Evolutionary conservation across 768 basidiomycete genomes (phyloP), one percentile per base, ranked within the genome.

Genomic region (Suillus variegatus): DNA sequence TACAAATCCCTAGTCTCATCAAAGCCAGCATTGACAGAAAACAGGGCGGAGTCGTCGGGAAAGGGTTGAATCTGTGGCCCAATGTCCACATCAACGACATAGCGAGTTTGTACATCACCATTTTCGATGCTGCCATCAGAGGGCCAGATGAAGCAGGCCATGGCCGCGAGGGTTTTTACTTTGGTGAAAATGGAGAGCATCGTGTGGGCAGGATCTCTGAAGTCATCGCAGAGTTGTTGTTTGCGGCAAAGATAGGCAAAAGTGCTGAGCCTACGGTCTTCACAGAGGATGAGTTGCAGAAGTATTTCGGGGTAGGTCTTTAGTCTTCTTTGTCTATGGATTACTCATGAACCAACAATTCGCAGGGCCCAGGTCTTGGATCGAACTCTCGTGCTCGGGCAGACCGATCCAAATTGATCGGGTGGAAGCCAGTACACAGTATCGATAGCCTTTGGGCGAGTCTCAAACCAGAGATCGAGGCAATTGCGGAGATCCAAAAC

Each of bases 11-110:
- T 2, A 28, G 43, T 0, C 70, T 86, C 5, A 81, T 89, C 63
- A 73, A 75, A 14, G 82, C 81, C 0, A 71, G 81, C 28, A 69
- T 88, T 49, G 75, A 70, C 66, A 79, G 88, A 44, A 80, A 80
- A 1, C 80, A 82, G 38, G 87, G 80, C 0, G 87, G 86, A 16
- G 75, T 86, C 69, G 77, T 90, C 4, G 88, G 88, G 0, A 69
- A 80, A 49, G 89, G 90, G 1, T 75, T 80, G 69, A 87, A 89
- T 62, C 52, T 86, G 7, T 91, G 87, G 88, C 81, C 83, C 0
- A 86, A 86, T 66, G 83, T 89, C 22, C 81, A 87, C 65, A 80
- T 88, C 61, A 75, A 82, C 52, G 87, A 89, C 43, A 75, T 58
- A 75, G 77, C 6, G 71, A 81, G 44, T 44, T 75, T 88, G 16